Conservation (phyloP, 2,329 filamentous ascomycete genomes). For the Hypoxylon sp. region DNA sequence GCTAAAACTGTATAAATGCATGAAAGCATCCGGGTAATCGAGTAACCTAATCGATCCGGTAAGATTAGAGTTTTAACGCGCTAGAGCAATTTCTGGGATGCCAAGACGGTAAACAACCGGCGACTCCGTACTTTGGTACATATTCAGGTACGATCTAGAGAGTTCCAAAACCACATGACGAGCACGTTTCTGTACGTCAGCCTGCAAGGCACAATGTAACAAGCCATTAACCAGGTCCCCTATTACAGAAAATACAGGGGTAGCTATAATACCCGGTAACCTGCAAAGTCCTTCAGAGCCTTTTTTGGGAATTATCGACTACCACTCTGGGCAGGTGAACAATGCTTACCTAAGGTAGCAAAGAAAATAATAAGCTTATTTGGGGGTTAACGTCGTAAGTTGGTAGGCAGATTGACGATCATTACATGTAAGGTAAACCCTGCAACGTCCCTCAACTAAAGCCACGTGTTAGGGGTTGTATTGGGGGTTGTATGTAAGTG, state of each 20-base stretch:
- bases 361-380: conserved; percentile 36
- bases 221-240: conserved; percentile 29
- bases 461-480: conserved; percentile 7
- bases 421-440: not conserved
- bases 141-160: conserved; percentile 14
- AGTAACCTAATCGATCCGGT: not conserved
- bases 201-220: conserved; percentile 38
- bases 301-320: conserved; percentile 11
- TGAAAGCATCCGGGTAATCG: not conserved
- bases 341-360: conserved; percentile 7
- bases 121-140: conserved; percentile 5
- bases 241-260: conserved; percentile 25
- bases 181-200: conserved; percentile 31
- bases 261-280: conserved; percentile 13
- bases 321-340: conserved; percentile 11
- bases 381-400: not conserved
- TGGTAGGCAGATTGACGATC: not conserved
- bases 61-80: not conserved
- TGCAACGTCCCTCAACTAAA: conserved; percentile 3
- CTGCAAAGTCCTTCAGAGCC: conserved; percentile 11
- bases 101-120: conserved; percentile 23
- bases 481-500: not conserved
- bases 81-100: conserved; percentile 12
- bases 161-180: conserved; percentile 17
- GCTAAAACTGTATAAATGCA: not conserved